Evolutionary conservation across 495 filamentous ascomycete genomes (phyloP).

Genomic region (Sphaerosporella brunnea): DNA sequence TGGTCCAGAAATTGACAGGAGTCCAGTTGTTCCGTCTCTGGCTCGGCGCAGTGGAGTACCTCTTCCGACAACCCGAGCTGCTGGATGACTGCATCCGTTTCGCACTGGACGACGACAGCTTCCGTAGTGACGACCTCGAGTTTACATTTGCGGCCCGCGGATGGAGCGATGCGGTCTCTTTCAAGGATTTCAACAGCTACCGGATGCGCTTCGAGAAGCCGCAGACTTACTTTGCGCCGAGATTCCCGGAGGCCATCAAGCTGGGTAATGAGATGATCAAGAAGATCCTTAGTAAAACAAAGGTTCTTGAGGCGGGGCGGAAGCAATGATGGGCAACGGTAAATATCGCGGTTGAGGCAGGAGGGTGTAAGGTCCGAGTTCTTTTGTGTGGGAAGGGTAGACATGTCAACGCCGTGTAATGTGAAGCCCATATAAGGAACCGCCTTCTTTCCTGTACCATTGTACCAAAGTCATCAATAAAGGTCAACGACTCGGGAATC

Average conservation of each 20-base stretch:
- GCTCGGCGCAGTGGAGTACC: constrained; percentile 91
- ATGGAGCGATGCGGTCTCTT: constrained; percentile 82
- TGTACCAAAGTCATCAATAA: too few species aligned
- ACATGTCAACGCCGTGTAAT: too few species aligned
- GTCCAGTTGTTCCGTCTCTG: constrained; percentile 77
- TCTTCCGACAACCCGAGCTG: constrained; percentile 70
- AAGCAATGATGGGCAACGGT: too few species aligned
- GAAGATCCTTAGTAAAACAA: constrained; percentile 39
- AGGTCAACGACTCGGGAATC: too few species aligned
- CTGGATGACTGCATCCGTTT: constrained; percentile 74
- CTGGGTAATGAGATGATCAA: constrained; percentile 95
- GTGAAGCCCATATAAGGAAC: too few species aligned
- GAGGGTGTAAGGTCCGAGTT: too few species aligned
- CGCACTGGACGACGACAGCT: constrained; percentile 71
- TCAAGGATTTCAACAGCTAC: constrained; percentile 83
- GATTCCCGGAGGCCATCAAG: constrained; percentile 67
- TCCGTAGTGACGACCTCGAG: constrained; percentile 80
- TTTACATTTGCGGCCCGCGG: constrained; percentile 94
- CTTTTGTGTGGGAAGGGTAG: too few species aligned
- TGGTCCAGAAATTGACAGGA: constrained; percentile 12
- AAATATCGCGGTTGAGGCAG: too few species aligned
- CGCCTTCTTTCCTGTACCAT: too few species aligned
- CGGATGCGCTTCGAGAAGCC: constrained; percentile 73
- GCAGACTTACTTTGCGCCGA: constrained; percentile 73
- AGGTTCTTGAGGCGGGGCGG: not conserved